Conservation (phyloP, 1,139 yeast species). For the Blastobotrys elegans region DNA sequence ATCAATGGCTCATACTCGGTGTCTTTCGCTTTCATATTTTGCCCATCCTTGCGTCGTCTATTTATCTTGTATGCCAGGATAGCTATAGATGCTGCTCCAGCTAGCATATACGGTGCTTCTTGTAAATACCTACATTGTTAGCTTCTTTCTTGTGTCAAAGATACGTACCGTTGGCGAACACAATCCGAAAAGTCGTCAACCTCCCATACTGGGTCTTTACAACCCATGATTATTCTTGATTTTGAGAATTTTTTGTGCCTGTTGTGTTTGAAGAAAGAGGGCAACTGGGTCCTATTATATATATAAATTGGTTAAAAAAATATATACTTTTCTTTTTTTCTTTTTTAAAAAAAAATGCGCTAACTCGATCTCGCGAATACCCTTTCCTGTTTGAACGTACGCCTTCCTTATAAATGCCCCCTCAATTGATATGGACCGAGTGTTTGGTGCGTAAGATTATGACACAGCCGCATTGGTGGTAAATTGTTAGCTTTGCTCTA, state of each 20-base stretch:
- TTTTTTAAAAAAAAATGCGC: too few relatives aligned
- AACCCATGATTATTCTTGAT: constrained; percentile 6
- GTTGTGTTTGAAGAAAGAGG: too few relatives aligned
- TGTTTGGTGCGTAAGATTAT: too few relatives aligned
- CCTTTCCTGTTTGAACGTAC: background rate
- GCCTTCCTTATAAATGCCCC: too few relatives aligned
- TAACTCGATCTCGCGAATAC: background rate
- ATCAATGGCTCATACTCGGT: constrained; percentile 24
- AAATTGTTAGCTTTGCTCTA: too few relatives aligned
- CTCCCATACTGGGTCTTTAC: constrained; percentile 27
- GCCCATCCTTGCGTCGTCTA: background rate
- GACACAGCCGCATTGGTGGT: background rate
- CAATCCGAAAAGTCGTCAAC: constrained; percentile 29
- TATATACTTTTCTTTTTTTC: background rate
- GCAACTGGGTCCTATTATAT: too few relatives aligned
- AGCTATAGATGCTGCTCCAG: constrained; percentile 18
- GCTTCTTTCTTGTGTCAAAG: background rate
- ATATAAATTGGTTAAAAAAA: too few relatives aligned
- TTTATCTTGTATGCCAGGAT: constrained; percentile 18
- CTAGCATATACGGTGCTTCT: constrained; percentile 19
- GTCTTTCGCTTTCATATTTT: background rate
- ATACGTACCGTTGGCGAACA: constrained; percentile 27
- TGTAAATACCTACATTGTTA: constrained; percentile 25
- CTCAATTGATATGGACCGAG: too few relatives aligned
- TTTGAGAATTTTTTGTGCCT: too few relatives aligned